phyloP scores from a whole-genome alignment of 257 asterid species.

The Ligustrum vulgare region DNA sequence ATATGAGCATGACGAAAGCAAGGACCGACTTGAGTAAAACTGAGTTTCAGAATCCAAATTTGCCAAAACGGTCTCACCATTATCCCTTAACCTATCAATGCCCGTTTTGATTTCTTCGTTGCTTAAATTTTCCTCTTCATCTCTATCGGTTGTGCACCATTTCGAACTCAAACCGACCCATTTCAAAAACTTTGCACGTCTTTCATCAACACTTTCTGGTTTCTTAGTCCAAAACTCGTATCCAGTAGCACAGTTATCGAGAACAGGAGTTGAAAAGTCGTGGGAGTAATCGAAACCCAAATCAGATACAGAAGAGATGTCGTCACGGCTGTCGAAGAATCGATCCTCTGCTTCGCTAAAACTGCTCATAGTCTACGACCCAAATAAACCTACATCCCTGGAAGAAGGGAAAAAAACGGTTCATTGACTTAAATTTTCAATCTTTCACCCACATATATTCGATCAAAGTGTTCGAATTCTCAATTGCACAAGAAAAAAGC shows the following conservation, averaged over 20 bases:
- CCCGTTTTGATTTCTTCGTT: constrained; percentile 24
- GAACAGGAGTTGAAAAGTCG: constrained; percentile 36
- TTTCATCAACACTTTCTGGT: constrained; percentile 62
- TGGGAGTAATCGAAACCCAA: constrained; percentile 48
- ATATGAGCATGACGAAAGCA: constrained; percentile 33
- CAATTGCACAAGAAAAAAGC: neutral
- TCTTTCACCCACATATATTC: neutral
- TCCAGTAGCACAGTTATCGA: constrained; percentile 40
- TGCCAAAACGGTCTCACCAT: constrained; percentile 44
- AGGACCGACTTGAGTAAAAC: constrained; percentile 46
- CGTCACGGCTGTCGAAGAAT: constrained; percentile 64
- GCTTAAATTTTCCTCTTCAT: constrained; percentile 30
- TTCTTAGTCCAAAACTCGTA: constrained; percentile 75
- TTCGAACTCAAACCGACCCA: constrained; percentile 67
- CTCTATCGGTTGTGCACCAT: constrained; percentile 27
- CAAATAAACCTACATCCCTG: constrained; percentile 36
- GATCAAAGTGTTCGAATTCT: neutral
- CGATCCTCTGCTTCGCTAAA: constrained; percentile 44
- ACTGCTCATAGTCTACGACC: constrained; percentile 45
- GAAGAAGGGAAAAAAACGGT: neutral
- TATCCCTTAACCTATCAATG: constrained; percentile 41
- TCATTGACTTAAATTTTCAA: neutral
- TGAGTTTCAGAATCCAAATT: constrained; percentile 45
- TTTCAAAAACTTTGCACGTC: constrained; percentile 62
- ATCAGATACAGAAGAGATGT: constrained; percentile 47